These are phyloP conservation scores for Penicillium aurantiogriseum DNA, from an alignment of 2,329 filamentous ascomycete species.

Conservation along the genomic window DNA sequence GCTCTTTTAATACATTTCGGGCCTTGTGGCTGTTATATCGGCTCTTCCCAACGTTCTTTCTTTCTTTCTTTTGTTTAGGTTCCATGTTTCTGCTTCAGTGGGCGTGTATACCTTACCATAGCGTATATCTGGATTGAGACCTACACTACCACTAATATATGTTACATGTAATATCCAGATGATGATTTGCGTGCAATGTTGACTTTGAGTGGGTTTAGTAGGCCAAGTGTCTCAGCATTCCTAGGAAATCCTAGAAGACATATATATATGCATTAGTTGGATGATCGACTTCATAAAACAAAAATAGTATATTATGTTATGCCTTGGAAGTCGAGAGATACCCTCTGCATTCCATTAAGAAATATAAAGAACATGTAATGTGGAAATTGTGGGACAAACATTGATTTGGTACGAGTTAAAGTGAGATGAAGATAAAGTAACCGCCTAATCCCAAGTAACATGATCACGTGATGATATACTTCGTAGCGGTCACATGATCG, in stretches of 20 bases:
- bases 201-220: neutral
- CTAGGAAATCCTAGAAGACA: neutral
- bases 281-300: neutral
- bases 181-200: neutral
- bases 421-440: neutral
- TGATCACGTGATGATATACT: neutral
- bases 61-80: neutral
- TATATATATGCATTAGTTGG: neutral
- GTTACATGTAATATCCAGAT: neutral
- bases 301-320: too few relatives aligned
- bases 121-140: neutral
- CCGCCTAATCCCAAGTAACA: neutral
- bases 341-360: neutral
- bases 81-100: neutral
- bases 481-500: neutral
- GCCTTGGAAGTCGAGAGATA: neutral
- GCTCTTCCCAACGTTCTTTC: neutral
- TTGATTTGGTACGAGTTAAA: neutral
- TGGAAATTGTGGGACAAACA: neutral
- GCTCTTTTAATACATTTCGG: conserved; percentile 11
- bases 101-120: neutral
- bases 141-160: neutral
- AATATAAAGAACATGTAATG: neutral
- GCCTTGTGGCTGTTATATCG: conserved; percentile 8
- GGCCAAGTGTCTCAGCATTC: neutral